These are phyloP conservation scores for Parietaria judaica DNA, from an alignment of 306 rosid genomes.

Conservation along the genomic window DNA sequence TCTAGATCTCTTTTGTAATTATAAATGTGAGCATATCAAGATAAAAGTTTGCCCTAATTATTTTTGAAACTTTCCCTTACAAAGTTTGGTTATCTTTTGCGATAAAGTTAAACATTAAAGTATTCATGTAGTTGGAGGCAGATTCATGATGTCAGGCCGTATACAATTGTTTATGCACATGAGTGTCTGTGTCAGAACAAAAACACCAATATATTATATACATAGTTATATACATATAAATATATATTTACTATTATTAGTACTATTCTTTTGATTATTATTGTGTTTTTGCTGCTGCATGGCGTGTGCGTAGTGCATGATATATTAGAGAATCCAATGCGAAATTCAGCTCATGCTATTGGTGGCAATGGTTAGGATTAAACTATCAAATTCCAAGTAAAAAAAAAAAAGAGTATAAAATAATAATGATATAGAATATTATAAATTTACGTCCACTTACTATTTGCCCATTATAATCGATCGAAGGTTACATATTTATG, in stretches of 20 bases:
- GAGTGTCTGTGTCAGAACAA: neutral
- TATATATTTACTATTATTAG: neutral
- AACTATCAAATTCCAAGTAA: neutral
- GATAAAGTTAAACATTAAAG: conserved; percentile 12
- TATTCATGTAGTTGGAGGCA: conserved; percentile 3
- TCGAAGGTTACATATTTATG: too few species aligned
- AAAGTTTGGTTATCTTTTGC: neutral
- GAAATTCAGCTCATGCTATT: conserved; percentile 20
- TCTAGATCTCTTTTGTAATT: neutral
- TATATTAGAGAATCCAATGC: conserved; percentile 46
- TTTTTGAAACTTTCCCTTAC: neutral
- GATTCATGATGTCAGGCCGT: neutral
- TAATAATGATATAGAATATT: too few species aligned
- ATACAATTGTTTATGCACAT: neutral
- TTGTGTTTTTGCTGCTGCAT: neutral
- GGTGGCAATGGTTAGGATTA: conserved; percentile 12
- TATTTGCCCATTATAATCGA: too few species aligned
- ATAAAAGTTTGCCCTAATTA: neutral
- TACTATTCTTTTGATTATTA: too few species aligned
- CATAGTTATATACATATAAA: neutral
- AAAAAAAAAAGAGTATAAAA: neutral
- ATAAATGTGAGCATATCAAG: neutral
- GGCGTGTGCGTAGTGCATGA: conserved; percentile 9
- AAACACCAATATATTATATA: neutral
- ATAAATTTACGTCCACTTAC: too few species aligned